A percentile compares a stretch with the other conserved stretches of the same genome.
Conservation (phyloP, 1,284 basidiomycete genomes). For the Ganoderma lucidum region DNA sequence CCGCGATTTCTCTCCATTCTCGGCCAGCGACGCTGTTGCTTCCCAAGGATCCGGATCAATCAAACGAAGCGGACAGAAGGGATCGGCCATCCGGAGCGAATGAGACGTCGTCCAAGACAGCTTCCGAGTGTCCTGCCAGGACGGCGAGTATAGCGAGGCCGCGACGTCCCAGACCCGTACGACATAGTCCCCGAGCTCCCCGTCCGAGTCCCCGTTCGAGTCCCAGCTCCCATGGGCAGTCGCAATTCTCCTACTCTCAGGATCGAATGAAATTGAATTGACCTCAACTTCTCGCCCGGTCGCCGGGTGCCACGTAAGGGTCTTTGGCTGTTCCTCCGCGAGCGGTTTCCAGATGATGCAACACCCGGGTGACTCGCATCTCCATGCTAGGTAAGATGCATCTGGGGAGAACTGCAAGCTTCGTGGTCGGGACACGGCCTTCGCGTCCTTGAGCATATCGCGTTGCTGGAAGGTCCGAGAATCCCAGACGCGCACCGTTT, state of each 20-base stretch:
- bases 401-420: not conserved
- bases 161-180: not conserved
- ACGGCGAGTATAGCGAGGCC: not conserved
- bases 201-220: not conserved
- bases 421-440: not conserved
- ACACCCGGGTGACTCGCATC: not conserved
- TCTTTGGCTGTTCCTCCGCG: not conserved
- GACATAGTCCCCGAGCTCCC: not conserved
- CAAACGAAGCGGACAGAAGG: not conserved
- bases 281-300: no score
- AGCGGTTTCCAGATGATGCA: not conserved
- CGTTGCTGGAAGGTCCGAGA: not conserved
- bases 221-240: not conserved
- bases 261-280: not conserved
- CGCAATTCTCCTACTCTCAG: not conserved
- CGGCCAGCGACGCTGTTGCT: not conserved
- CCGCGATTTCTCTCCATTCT: not conserved
- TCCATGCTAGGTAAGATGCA: not conserved
- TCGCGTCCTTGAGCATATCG: not conserved
- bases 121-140: not conserved
- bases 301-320: no score
- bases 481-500: conserved; percentile 7
- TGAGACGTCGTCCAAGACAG: not conserved
- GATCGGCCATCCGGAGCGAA: not conserved
- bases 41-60: not conserved